These are phyloP conservation scores for Trichoderma koningiopsis DNA, from an alignment of 2,329 filamentous ascomycete genomes.

Conservation along the genomic window DNA sequence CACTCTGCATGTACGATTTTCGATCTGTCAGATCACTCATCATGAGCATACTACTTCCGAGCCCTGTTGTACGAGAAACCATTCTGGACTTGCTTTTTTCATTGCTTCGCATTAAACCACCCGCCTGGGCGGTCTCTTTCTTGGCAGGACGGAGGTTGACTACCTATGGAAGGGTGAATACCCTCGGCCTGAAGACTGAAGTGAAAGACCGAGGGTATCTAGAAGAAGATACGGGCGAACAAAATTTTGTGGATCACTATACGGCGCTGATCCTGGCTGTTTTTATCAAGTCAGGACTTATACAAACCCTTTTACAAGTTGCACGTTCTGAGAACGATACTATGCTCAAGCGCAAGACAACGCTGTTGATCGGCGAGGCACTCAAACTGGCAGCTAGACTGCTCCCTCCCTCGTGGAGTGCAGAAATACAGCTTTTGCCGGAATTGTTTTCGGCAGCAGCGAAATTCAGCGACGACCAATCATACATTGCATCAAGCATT, in stretches of 20 bases:
- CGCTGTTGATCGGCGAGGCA: slow-evolving; percentile 85
- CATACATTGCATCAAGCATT: slow-evolving; percentile 82
- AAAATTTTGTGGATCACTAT: slow-evolving; percentile 92
- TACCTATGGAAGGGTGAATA: slow-evolving; percentile 93
- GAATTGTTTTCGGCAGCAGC: slow-evolving; percentile 79
- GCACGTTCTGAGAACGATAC: slow-evolving; percentile 69
- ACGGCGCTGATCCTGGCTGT: slow-evolving; percentile 85
- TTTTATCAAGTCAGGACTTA: slow-evolving; percentile 78
- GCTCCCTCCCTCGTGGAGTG: slow-evolving; percentile 79
- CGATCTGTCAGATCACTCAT: slow-evolving; percentile 79
- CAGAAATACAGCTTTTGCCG: slow-evolving; percentile 82
- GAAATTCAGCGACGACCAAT: slow-evolving; percentile 68
- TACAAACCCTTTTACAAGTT: slow-evolving; percentile 62
- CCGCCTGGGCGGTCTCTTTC: slow-evolving; percentile 91
- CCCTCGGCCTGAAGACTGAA: slow-evolving; percentile 73
- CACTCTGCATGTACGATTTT: slow-evolving; percentile 84
- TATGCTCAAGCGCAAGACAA: slow-evolving; percentile 81
- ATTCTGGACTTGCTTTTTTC: slow-evolving; percentile 85
- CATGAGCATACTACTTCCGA: slow-evolving; percentile 62
- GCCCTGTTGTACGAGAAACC: slow-evolving; percentile 64
- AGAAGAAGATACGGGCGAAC: slow-evolving; percentile 69
- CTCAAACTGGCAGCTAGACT: slow-evolving; percentile 86
- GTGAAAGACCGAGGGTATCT: slow-evolving; percentile 54
- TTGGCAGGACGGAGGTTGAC: slow-evolving; percentile 89
- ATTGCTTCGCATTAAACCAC: slow-evolving; percentile 83